Base-by-base conservation (phyloP, 176 grass and related monocot species). In the Chloris gayana region DNA sequence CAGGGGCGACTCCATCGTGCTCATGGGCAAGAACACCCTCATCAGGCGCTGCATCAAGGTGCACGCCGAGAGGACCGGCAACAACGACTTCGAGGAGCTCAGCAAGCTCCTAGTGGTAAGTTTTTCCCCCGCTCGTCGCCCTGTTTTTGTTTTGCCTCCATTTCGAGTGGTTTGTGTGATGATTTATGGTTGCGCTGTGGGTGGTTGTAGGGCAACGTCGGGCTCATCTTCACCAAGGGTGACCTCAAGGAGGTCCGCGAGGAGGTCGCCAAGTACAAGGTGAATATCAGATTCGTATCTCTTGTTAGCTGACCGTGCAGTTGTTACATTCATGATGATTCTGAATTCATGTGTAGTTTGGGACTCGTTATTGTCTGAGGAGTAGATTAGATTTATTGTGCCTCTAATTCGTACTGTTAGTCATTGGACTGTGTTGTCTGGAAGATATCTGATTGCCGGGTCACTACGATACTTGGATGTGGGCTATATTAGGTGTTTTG, bases 21-120 rank as follows among this genome's bases (percentile, higher is more conserved):
- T 96, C 70, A 92, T 96, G 93, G 93, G 93, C 7, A 96, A 96
- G 87, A 96, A 96, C 66, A 96, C 93, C 17, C 93, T 96, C 65
- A 92, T 96, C 85, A 58, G 93, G 33, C 78, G 93, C 10, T 96
- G 93, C 87, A 90, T 96, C 78, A 96, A 90, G 90, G 81, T 75
- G 5, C 73, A 96, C 75, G 82, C 82, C 25, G 93, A 96, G 31
- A 86, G 72, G 59, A 83, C 84, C 0, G 90, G 90, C 11, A 96
- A 96, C 74, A 72, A 74, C 22, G 82, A 90, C 42, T 92, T 80
- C 46, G 69, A 88, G 53, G 81, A 87, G 64, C 81, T 96, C 71
- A 86, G 87, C 32, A 77, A 86, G 50, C 83, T 92, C 42, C 85
- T 96, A 35, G 86, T 96, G 42, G 91, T 93, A 87, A 83, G 64